Percentiles rank a stretch among this genome's conserved stretches.
phyloP scores from a whole-genome alignment of 768 basidiomycete species.

The Serendipita indica region DNA sequence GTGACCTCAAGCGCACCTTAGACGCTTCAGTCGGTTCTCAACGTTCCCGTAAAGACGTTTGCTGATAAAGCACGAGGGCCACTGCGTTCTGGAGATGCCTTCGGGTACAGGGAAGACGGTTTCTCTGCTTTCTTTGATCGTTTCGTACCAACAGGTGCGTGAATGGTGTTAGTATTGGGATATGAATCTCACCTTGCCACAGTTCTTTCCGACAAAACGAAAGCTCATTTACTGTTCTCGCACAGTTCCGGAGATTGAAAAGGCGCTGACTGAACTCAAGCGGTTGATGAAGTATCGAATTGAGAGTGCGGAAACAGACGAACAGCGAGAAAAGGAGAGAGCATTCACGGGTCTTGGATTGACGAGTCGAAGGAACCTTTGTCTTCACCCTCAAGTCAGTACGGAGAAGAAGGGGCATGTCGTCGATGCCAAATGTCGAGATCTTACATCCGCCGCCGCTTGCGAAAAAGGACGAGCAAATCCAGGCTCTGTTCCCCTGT shows the following conservation, averaged over 20 bases:
- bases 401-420: conserved; percentile 98
- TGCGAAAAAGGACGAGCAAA: conserved; percentile 73
- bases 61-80: conserved; percentile 46
- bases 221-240: conserved; percentile 98
- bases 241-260: conserved; percentile 98
- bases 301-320: conserved; percentile 53
- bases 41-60: not conserved
- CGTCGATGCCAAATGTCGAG: conserved; percentile 92
- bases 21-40: conserved; percentile 63
- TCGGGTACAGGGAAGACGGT: conserved; percentile 99
- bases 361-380: conserved; percentile 91
- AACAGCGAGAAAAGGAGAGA: conserved; percentile 60
- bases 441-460: conserved; percentile 72
- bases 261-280: conserved; percentile 89
- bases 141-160: conserved; percentile 89
- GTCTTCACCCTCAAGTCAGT: conserved; percentile 79
- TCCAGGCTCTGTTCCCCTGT: conserved; percentile 83
- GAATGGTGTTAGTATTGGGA: not conserved
- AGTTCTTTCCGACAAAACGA: conserved; percentile 85
- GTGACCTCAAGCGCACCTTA: conserved; percentile 89
- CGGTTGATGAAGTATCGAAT: conserved; percentile 82
- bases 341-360: conserved; percentile 80
- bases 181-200: not conserved
- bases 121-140: conserved; percentile 83
- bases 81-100: conserved; percentile 99